Percentiles rank a stretch among this genome's conserved stretches.
Evolutionary conservation across 495 filamentous ascomycete species (phyloP).

Genomic region (Penicillium soppii): DNA sequence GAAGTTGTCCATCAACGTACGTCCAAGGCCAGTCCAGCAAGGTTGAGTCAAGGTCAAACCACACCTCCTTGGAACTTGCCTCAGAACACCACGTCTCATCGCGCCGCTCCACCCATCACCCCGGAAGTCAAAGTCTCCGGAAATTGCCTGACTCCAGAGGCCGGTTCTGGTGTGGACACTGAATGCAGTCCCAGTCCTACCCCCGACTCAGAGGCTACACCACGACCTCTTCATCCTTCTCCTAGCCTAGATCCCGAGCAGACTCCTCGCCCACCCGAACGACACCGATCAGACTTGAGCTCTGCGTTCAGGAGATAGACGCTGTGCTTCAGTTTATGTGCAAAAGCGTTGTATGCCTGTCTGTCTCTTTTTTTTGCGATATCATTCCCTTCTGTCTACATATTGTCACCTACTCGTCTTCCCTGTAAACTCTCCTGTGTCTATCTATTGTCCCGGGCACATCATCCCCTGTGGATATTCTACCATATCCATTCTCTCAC

Average conservation of each 20-base stretch:
- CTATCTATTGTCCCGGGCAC: constrained; percentile 2
- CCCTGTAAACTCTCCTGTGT: constrained; percentile 21
- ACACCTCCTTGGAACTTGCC: constrained; percentile 34
- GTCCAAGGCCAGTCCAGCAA: constrained; percentile 1
- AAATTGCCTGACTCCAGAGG: constrained; percentile 7
- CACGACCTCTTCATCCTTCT: constrained; percentile 37
- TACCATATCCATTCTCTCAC: constrained; percentile 20
- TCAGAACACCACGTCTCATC: background rate
- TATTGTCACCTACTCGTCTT: constrained; percentile 13
- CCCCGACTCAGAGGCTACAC: constrained; percentile 40
- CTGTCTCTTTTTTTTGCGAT: background rate
- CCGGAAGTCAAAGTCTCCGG: constrained; percentile 25
- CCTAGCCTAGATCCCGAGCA: constrained; percentile 51
- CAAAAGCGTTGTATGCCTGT: background rate
- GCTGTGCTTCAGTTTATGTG: background rate
- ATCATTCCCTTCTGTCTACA: constrained; percentile 11
- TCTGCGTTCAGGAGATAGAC: constrained; percentile 13
- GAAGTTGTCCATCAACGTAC: constrained; percentile 8
- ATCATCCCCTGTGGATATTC: constrained; percentile 15
- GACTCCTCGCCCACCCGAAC: constrained; percentile 73
- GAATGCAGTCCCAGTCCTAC: constrained; percentile 25
- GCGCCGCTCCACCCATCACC: constrained; percentile 22
- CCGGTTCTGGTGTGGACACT: constrained; percentile 19
- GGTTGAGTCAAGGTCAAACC: constrained; percentile 26
- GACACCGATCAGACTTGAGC: constrained; percentile 54